A percentile compares a stretch with the other conserved stretches of the same genome.
phyloP scores from a whole-genome alignment of 2,329 filamentous ascomycete species.

The Neurospora crassa region DNA sequence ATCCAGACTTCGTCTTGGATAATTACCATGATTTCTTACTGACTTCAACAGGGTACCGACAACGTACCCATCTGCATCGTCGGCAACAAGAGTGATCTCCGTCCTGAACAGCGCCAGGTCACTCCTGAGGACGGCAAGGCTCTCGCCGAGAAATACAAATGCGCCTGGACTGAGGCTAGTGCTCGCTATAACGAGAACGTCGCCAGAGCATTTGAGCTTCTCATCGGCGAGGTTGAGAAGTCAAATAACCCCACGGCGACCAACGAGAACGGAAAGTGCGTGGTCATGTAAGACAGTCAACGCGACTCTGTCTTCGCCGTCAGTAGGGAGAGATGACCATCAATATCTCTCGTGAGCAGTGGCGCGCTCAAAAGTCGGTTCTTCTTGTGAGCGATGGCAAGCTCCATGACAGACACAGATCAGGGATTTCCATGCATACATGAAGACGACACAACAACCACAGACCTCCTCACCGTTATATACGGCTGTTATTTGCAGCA shows the following conservation, averaged over 20 bases:
- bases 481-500: neutral
- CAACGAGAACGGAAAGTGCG: conserved; percentile 69
- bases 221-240: conserved; percentile 93
- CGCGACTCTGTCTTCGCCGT: neutral
- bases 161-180: conserved; percentile 90
- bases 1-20: neutral
- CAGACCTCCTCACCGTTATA: neutral
- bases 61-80: conserved; percentile 90
- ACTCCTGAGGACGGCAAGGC: conserved; percentile 75
- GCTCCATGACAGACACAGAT: neutral
- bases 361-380: neutral
- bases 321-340: neutral
- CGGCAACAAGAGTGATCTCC: conserved; percentile 92
- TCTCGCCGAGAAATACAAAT: conserved; percentile 77
- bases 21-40: neutral
- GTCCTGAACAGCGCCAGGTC: conserved; percentile 88
- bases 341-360: neutral
- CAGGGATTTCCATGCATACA: neutral
- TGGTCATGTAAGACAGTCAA: conserved; percentile 59
- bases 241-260: conserved; percentile 83
- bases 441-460: neutral
- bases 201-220: conserved; percentile 79
- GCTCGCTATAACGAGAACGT: conserved; percentile 94
- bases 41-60: conserved; percentile 62
- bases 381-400: neutral